Conservation (phyloP, 2,329 filamentous ascomycete genomes). For the Spiromastix sp. region DNA sequence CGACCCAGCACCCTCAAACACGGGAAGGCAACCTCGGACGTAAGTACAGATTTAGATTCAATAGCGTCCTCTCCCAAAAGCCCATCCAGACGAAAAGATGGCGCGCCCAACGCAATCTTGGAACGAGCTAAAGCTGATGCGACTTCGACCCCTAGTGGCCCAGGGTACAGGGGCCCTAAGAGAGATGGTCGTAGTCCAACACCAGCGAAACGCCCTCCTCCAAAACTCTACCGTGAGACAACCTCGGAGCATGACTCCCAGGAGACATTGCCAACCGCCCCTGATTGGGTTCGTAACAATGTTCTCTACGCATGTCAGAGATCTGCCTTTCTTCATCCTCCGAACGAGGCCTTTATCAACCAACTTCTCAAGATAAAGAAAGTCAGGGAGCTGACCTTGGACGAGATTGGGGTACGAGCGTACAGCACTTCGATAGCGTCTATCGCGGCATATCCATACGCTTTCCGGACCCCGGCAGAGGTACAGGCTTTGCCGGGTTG, state of each 20-base stretch:
- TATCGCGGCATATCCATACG: conserved; percentile 67
- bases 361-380: conserved; percentile 65
- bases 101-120: conserved; percentile 29
- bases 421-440: conserved; percentile 82
- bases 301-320: conserved; percentile 72
- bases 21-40: conserved; percentile 6
- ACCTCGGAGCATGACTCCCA: conserved; percentile 67
- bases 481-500: conserved; percentile 61
- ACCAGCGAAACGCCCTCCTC: conserved; percentile 20
- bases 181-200: no score
- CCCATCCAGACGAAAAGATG: conserved; percentile 8
- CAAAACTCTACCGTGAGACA: conserved; percentile 53
- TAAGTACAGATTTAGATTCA: conserved; percentile 3
- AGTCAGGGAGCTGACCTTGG: conserved; percentile 58
- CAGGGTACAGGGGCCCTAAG: conserved; percentile 5
- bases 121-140: conserved; percentile 44
- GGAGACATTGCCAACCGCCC: conserved; percentile 51
- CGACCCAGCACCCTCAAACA: conserved; percentile 3
- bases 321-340: conserved; percentile 56
- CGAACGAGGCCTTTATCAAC: conserved; percentile 65
- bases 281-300: conserved; percentile 56
- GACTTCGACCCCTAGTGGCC: conserved; percentile 10
- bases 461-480: conserved; percentile 35
- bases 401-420: conserved; percentile 70
- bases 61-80: conserved; percentile 5